Evolutionary conservation across 306 rosid species (phyloP).

Genomic region (Rubus idaeus): DNA sequence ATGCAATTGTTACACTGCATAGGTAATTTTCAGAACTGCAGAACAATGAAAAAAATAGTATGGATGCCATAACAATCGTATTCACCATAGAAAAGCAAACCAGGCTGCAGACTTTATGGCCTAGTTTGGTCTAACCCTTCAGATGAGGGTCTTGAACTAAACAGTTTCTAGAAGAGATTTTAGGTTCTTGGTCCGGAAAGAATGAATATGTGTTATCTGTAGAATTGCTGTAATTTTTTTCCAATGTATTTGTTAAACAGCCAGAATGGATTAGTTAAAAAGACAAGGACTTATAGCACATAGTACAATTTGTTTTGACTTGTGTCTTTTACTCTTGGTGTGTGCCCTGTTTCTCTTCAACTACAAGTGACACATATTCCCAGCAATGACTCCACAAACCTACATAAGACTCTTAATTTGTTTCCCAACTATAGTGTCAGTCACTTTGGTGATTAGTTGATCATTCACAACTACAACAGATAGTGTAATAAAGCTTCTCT

Average conservation of each 20-base stretch:
- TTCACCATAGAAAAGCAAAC: neutral
- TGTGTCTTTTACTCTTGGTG: neutral
- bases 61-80: neutral
- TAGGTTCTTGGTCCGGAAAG: neutral
- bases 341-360: conserved; percentile 7
- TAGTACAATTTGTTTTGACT: neutral
- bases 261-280: neutral
- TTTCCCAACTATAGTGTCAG: neutral
- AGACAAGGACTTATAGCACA: neutral
- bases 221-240: neutral
- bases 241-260: neutral
- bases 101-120: neutral
- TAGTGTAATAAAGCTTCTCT: neutral
- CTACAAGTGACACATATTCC: neutral
- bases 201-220: neutral
- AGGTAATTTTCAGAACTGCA: neutral
- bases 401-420: neutral
- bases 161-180: neutral
- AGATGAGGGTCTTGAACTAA: neutral
- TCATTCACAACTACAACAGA: neutral
- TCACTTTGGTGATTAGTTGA: neutral
- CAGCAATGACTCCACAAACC: neutral
- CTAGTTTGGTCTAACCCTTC: neutral
- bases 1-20: neutral
- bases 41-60: neutral